Conservation (phyloP, 2,329 filamentous ascomycete genomes). For the Aspergillus floridensis region DNA sequence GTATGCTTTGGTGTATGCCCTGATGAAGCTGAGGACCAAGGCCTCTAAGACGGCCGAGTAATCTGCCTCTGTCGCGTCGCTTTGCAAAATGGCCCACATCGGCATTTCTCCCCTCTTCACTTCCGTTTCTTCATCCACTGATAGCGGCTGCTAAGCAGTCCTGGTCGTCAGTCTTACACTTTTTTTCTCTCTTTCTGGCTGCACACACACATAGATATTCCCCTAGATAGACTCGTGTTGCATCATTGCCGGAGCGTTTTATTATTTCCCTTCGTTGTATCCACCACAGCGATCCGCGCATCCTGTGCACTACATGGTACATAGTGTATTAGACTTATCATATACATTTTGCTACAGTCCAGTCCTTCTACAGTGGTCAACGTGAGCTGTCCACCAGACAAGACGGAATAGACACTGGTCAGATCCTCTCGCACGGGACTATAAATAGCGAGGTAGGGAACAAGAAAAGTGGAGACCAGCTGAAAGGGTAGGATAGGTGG, state of each 20-base stretch:
- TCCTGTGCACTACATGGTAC: neutral
- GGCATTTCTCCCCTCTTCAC: neutral
- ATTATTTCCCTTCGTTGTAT: neutral
- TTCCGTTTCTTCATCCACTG: neutral
- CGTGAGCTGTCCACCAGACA: too few relatives aligned
- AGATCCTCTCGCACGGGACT: too few relatives aligned
- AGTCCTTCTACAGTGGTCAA: too few relatives aligned
- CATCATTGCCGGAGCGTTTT: neutral
- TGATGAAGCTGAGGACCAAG: slow-evolving; percentile 39
- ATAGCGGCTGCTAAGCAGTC: neutral
- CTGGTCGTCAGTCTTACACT: neutral
- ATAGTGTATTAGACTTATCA: neutral
- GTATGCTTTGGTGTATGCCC: slow-evolving; percentile 49
- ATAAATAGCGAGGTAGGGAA: too few relatives aligned
- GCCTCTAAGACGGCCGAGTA: slow-evolving; percentile 34
- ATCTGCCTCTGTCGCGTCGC: neutral
- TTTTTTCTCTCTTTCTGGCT: neutral
- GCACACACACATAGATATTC: neutral
- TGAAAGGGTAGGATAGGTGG: too few relatives aligned
- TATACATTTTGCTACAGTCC: neutral
- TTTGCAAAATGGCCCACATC: neutral
- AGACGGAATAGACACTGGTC: too few relatives aligned
- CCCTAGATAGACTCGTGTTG: neutral
- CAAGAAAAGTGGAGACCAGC: too few relatives aligned
- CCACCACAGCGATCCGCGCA: neutral